Percentiles rank a stretch among this genome's conserved stretches.
Conservation (phyloP, 139 green algal genomes). For the Picochlorum sp. region DNA sequence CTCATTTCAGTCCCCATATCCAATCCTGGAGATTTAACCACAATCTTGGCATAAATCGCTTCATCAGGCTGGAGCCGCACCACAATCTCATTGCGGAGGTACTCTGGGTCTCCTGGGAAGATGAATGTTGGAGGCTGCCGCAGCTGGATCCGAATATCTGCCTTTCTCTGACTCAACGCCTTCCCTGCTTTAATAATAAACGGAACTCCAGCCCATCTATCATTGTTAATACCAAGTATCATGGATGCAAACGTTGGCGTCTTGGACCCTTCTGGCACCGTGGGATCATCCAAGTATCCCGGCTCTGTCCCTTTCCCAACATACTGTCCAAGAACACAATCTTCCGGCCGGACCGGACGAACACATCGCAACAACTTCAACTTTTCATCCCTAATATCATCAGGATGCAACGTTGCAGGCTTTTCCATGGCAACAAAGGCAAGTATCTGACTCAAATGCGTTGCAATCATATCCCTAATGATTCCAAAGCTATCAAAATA, state of each 20-base stretch:
- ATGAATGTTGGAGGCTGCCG: slow-evolving; percentile 29
- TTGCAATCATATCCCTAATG: slow-evolving; percentile 94
- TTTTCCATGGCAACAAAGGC: slow-evolving; percentile 81
- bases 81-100: slow-evolving; percentile 90
- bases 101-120: slow-evolving; percentile 22
- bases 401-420: slow-evolving; percentile 68
- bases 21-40: slow-evolving; percentile 78
- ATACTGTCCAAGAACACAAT: slow-evolving; percentile 93
- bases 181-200: slow-evolving; percentile 95
- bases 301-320: slow-evolving; percentile 11
- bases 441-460: slow-evolving; percentile 76
- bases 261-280: slow-evolving; percentile 65
- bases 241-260: slow-evolving; percentile 84
- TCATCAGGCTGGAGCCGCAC: slow-evolving; percentile 76
- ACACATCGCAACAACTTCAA: slow-evolving; percentile 76
- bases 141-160: slow-evolving; percentile 55
- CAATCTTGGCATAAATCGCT: slow-evolving; percentile 92
- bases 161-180: slow-evolving; percentile 65
- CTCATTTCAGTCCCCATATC: slow-evolving; percentile 63
- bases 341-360: slow-evolving; percentile 35
- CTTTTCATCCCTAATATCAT: slow-evolving; percentile 96
- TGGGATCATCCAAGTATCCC: slow-evolving; percentile 85
- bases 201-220: slow-evolving; percentile 80
- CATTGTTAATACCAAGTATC: slow-evolving; percentile 81
- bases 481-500: slow-evolving; percentile 99